These are phyloP conservation scores for Scytalidium lignicola DNA, from an alignment of 2,329 filamentous ascomycete species.

Conservation along the genomic window DNA sequence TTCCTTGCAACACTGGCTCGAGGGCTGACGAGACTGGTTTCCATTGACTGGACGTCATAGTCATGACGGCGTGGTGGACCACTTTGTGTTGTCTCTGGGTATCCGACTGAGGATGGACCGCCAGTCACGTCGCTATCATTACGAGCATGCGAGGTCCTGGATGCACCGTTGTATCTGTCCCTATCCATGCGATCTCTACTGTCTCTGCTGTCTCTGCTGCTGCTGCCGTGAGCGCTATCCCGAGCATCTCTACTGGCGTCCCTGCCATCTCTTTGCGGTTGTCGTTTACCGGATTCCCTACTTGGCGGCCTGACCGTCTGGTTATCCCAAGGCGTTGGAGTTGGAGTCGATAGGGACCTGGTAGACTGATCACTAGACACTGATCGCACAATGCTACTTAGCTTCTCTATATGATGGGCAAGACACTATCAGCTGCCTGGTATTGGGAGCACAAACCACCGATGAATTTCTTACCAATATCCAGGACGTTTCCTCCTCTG, in stretches of 20 bases:
- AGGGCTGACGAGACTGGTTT: conserved; percentile 73
- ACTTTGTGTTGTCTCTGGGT: conserved; percentile 69
- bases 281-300: conserved; percentile 31
- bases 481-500: conserved; percentile 81
- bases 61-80: conserved; percentile 72
- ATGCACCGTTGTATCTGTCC: conserved; percentile 34
- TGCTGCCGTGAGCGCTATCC: conserved; percentile 22
- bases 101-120: conserved; percentile 70
- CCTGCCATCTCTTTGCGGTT: conserved; percentile 31
- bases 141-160: conserved; percentile 50
- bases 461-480: conserved; percentile 48
- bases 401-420: conserved; percentile 63
- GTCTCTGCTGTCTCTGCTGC: conserved; percentile 31
- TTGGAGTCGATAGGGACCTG: conserved; percentile 43
- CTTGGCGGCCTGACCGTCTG: conserved; percentile 52
- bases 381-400: conserved; percentile 86
- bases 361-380: conserved; percentile 57
- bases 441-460: conserved; percentile 25
- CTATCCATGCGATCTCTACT: conserved; percentile 39
- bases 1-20: conserved; percentile 66
- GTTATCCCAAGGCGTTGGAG: conserved; percentile 64
- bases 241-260: conserved; percentile 28
- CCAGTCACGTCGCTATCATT: conserved; percentile 77
- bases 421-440: conserved; percentile 16
- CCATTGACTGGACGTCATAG: conserved; percentile 95